phyloP scores from a whole-genome alignment of 148 eudicot species.

The Silene conica region DNA sequence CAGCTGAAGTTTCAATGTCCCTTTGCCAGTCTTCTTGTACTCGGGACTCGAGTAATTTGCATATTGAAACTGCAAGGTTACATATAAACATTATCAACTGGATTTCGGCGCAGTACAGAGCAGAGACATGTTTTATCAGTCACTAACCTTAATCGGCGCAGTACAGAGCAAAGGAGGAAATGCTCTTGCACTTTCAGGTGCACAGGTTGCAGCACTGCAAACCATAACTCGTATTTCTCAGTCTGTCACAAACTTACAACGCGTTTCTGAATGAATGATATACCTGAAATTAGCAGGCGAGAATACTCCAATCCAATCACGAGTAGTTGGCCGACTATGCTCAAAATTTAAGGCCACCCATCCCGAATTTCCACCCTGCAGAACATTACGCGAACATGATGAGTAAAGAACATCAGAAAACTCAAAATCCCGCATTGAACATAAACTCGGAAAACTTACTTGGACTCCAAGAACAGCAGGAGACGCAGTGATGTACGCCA shows the following conservation, averaged over 20 bases:
- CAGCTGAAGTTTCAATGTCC: slow-evolving; percentile 60
- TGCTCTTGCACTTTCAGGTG: slow-evolving; percentile 4
- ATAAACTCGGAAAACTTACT: neutral
- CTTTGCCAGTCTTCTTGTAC: slow-evolving; percentile 55
- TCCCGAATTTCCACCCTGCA: neutral
- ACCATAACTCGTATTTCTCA: neutral
- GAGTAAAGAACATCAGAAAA: neutral
- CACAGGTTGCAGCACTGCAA: slow-evolving; percentile 23
- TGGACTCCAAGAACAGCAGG: neutral
- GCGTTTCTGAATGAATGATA: neutral
- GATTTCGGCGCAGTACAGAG: too few relatives aligned
- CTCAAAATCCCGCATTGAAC: neutral
- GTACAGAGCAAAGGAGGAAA: slow-evolving; percentile 23
- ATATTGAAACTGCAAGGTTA: slow-evolving; percentile 62
- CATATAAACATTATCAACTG: neutral
- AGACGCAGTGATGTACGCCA: neutral
- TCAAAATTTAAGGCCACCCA: neutral
- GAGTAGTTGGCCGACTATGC: slow-evolving; percentile 35
- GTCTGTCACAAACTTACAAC: neutral
- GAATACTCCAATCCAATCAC: slow-evolving; percentile 94
- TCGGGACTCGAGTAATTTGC: slow-evolving; percentile 60
- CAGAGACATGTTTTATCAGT: too few relatives aligned
- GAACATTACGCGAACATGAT: neutral
- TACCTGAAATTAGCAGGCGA: slow-evolving; percentile 92
- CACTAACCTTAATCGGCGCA: slow-evolving; percentile 22